These are phyloP conservation scores for Neurospora sp. DNA, from an alignment of 495 filamentous ascomycete genomes.

Conservation along the genomic window DNA sequence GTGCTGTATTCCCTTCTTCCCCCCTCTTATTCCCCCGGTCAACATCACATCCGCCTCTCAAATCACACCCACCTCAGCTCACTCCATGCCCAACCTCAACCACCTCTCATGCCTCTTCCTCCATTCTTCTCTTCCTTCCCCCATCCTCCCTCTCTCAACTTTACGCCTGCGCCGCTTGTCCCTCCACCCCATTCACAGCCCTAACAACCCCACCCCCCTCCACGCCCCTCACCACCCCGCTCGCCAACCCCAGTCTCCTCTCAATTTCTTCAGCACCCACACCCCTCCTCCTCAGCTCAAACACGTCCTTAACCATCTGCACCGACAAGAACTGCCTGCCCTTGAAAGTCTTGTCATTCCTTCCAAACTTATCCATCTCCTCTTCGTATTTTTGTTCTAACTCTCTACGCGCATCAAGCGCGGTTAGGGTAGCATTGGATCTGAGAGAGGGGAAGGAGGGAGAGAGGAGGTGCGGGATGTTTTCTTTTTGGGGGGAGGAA, in stretches of 20 bases:
- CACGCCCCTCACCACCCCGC: constrained; percentile 21
- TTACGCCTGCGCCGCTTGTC: not conserved
- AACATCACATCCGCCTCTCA: not conserved
- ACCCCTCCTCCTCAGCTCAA: constrained; percentile 26
- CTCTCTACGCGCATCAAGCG: constrained; percentile 21
- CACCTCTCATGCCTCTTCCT: not conserved
- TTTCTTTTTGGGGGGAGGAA: not conserved
- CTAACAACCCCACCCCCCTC: constrained; percentile 20
- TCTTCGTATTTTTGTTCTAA: constrained; percentile 20
- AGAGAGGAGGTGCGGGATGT: not conserved
- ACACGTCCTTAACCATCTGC: constrained; percentile 23
- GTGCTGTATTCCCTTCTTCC: not conserved
- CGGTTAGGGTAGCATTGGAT: constrained; percentile 30
- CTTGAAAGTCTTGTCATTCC: constrained; percentile 6
- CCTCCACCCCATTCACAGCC: constrained; percentile 17
- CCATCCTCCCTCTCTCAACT: not conserved
- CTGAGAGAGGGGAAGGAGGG: constrained; percentile 19
- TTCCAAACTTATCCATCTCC: constrained; percentile 25
- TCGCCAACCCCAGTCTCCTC: constrained; percentile 23
- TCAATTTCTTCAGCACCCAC: constrained; percentile 24
- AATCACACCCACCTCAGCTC: not conserved
- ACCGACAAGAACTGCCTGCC: constrained; percentile 33
- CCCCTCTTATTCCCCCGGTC: not conserved
- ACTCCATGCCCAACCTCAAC: not conserved
- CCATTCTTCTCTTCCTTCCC: not conserved